Conservation (phyloP, 495 filamentous ascomycete species). For the Acidomyces sp. region DNA sequence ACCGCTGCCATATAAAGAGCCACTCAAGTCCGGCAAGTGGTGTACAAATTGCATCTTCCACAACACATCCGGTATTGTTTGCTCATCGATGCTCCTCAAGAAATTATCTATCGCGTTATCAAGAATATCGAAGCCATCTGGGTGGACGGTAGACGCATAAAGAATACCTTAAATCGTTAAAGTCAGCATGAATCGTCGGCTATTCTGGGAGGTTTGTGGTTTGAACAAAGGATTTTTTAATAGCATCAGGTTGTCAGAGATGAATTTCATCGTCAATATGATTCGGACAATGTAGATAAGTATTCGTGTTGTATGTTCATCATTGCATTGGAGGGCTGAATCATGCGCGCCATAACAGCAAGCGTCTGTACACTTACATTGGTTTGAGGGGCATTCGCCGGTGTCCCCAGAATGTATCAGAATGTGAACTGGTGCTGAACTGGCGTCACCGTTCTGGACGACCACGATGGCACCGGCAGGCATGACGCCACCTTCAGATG, state of each 20-base stretch:
- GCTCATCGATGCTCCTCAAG: conserved; percentile 31
- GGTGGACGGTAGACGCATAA: conserved; percentile 43
- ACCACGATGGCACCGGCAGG: conserved; percentile 65
- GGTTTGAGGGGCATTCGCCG: conserved; percentile 71
- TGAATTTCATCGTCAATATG: conserved; percentile 67
- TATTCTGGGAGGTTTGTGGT: too few species aligned
- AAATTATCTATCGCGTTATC: conserved; percentile 43
- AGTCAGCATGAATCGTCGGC: too few species aligned
- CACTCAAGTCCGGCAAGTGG: background rate
- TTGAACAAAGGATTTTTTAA: too few species aligned
- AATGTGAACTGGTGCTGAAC: conserved; percentile 51
- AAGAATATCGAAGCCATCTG: conserved; percentile 34
- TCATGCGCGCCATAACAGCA: too few species aligned
- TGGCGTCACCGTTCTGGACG: conserved; percentile 41
- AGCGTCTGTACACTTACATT: conserved; percentile 57
- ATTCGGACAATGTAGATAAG: conserved; percentile 96
- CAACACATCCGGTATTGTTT: conserved; percentile 32
- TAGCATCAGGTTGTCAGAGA: conserved; percentile 80
- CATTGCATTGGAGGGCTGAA: conserved; percentile 43
- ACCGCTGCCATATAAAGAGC: background rate
- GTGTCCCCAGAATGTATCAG: conserved; percentile 72
- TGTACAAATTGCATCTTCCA: conserved; percentile 52
- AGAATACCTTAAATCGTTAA: conserved; percentile 48
- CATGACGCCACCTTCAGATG: conserved; percentile 57
- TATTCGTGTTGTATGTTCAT: conserved; percentile 62